Conservation (phyloP, 2,329 filamentous ascomycete species). For the Sphaerostilbella broomeana region DNA sequence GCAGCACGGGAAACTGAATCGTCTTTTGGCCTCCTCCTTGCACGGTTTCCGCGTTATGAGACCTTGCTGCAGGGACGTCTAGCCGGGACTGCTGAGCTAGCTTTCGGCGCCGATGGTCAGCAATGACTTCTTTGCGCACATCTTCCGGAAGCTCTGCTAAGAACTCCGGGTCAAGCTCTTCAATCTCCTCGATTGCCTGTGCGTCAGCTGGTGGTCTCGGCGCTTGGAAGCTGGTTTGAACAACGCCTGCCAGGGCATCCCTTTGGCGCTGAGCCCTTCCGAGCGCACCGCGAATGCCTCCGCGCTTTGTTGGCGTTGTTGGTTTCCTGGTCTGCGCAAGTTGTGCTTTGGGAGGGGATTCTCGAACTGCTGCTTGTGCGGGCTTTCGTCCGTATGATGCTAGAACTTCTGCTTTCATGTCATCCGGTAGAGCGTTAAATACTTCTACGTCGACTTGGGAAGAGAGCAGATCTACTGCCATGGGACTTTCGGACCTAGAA, state of each 20-base stretch:
- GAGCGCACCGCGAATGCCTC: constrained; percentile 33
- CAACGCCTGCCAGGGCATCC: constrained; percentile 52
- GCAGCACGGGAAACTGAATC: constrained; percentile 41
- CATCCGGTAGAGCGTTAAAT: constrained; percentile 74
- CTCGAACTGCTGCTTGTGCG: constrained; percentile 33
- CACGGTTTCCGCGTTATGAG: constrained; percentile 20
- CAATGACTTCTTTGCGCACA: constrained; percentile 68
- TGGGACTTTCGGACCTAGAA: constrained; percentile 34
- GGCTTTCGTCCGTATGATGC: constrained; percentile 54
- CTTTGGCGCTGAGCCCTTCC: constrained; percentile 44
- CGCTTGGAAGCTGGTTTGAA: constrained; percentile 67
- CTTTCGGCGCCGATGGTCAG: constrained; percentile 56
- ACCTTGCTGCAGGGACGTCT: constrained; percentile 28
- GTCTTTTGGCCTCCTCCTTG: constrained; percentile 33
- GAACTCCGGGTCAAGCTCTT: constrained; percentile 62
- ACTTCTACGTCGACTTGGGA: constrained; percentile 83
- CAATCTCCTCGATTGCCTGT: constrained; percentile 28
- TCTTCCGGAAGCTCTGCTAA: constrained; percentile 78
- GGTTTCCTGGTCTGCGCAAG: constrained; percentile 45
- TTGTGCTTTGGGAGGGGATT: constrained; percentile 53
- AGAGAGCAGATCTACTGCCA: constrained; percentile 43
- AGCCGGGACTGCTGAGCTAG: constrained; percentile 50
- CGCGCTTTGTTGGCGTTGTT: constrained; percentile 61
- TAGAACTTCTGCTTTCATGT: constrained; percentile 78
- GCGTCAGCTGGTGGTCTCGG: constrained; percentile 27